These are phyloP conservation scores for Ambrosiella xylebori DNA, from an alignment of 2,329 filamentous ascomycete genomes.

Conservation along the genomic window DNA sequence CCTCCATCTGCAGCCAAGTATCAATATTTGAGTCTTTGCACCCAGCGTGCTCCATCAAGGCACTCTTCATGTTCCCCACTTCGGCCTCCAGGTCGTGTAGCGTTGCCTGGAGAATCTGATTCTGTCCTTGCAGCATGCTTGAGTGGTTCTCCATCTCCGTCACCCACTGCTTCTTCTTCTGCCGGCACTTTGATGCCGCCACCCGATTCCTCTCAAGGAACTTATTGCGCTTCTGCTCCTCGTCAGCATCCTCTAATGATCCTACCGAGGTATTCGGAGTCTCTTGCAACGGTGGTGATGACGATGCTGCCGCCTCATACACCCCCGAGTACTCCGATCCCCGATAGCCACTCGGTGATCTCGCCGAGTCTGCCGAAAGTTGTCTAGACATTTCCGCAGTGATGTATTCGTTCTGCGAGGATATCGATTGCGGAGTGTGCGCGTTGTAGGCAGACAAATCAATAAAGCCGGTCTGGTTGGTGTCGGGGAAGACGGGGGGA, in stretches of 20 bases:
- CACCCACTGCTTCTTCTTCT: conserved; percentile 44
- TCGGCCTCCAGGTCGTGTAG: conserved; percentile 27
- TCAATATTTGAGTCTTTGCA: conserved; percentile 38
- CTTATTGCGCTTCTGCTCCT: conserved; percentile 18
- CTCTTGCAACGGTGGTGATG: neutral
- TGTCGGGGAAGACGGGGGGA: neutral
- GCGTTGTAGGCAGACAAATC: neutral
- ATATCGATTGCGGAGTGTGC: neutral
- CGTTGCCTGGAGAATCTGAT: conserved; percentile 27
- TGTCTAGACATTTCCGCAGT: neutral
- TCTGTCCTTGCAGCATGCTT: conserved; percentile 26
- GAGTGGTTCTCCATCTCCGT: conserved; percentile 31
- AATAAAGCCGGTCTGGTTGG: neutral
- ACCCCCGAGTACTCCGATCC: neutral
- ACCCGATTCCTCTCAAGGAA: conserved; percentile 55
- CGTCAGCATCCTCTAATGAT: neutral
- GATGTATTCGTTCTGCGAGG: neutral
- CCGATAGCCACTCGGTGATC: neutral
- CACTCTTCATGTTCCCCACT: conserved; percentile 29
- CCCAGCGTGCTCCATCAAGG: conserved; percentile 33
- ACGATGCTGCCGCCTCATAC: too few relatives aligned
- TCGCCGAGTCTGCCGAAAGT: neutral
- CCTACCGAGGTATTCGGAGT: neutral
- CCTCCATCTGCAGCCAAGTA: conserved; percentile 35
- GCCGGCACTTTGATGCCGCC: conserved; percentile 56